Conservation (phyloP, 768 basidiomycete species). For the Tulasnella sp. region DNA sequence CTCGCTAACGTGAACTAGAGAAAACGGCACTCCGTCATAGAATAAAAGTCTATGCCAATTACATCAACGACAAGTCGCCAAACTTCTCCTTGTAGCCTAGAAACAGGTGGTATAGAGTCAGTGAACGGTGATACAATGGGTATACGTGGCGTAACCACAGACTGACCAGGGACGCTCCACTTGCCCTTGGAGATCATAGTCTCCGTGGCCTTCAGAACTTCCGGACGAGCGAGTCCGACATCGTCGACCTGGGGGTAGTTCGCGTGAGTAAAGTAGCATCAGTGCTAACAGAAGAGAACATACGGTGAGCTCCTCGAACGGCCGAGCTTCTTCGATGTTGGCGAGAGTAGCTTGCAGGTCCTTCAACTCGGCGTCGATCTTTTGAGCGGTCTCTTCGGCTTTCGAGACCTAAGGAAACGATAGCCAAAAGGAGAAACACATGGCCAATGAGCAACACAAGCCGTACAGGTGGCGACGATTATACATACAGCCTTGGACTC, state of each 20-base stretch:
- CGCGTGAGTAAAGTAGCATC: background rate
- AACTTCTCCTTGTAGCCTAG: conserved; percentile 93
- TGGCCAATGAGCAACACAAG: background rate
- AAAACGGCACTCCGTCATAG: background rate
- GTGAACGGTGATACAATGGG: background rate
- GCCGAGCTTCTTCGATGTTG: conserved; percentile 95
- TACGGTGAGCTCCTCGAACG: conserved; percentile 95
- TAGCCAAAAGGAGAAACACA: background rate
- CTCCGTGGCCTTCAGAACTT: conserved; percentile 85
- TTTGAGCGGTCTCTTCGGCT: conserved; percentile 81
- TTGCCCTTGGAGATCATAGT: conserved; percentile 97
- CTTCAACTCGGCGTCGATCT: conserved; percentile 87
- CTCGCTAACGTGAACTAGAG: background rate
- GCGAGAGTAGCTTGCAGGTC: conserved; percentile 88
- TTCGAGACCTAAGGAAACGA: conserved; percentile 60
- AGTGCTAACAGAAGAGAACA: conserved; percentile 35
- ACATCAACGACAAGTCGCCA: conserved; percentile 74
- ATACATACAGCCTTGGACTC: conserved; percentile 81
- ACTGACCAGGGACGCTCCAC: conserved; percentile 90
- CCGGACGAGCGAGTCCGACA: conserved; percentile 87
- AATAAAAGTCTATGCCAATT: conserved; percentile 6
- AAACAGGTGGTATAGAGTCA: conserved; percentile 16
- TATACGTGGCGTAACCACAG: background rate
- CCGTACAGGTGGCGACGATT: conserved; percentile 33
- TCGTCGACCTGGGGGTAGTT: conserved; percentile 63